Evolutionary conservation across 495 filamentous ascomycete genomes (phyloP).

Genomic region (Xanthoparmelia taractica): DNA sequence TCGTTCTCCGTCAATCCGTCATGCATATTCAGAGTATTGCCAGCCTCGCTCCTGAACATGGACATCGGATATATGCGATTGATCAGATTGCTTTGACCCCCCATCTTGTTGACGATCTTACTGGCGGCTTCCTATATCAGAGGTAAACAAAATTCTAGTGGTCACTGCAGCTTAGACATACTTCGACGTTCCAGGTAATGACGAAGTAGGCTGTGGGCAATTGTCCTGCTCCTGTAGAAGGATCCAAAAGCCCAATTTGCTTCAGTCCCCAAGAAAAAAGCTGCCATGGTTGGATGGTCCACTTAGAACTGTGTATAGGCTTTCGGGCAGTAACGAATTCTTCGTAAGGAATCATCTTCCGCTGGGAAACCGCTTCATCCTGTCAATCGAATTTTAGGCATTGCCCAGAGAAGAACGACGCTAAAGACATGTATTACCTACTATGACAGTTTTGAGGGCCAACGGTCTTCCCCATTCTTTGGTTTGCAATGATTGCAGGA

Average conservation of each 20-base stretch:
- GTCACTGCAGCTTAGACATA: conserved; percentile 35
- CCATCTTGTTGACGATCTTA: conserved; percentile 36
- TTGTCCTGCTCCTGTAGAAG: conserved; percentile 24
- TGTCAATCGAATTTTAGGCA: conserved; percentile 22
- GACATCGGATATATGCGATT: conserved; percentile 61
- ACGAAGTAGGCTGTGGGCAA: conserved; percentile 34
- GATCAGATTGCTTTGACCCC: conserved; percentile 18
- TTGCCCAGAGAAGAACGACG: background rate
- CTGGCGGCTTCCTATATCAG: conserved; percentile 40
- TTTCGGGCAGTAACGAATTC: conserved; percentile 52
- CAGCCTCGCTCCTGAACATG: conserved; percentile 54
- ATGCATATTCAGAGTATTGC: conserved; percentile 41
- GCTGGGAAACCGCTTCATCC: conserved; percentile 61
- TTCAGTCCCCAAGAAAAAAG: conserved; percentile 69
- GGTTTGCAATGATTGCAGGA: conserved; percentile 63
- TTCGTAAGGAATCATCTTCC: conserved; percentile 59
- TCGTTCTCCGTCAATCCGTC: conserved; percentile 56
- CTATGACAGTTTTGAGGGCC: conserved; percentile 71
- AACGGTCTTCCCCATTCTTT: conserved; percentile 76
- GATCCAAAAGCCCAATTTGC: conserved; percentile 56
- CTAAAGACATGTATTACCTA: conserved; percentile 30
- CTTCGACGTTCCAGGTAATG: conserved; percentile 47
- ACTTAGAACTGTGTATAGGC: conserved; percentile 52
- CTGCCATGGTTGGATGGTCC: conserved; percentile 47
- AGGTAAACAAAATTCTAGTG: conserved; percentile 40